These are phyloP conservation scores for Protea cynaroides DNA, from an alignment of 164 flowering plant genomes.

Conservation along the genomic window DNA sequence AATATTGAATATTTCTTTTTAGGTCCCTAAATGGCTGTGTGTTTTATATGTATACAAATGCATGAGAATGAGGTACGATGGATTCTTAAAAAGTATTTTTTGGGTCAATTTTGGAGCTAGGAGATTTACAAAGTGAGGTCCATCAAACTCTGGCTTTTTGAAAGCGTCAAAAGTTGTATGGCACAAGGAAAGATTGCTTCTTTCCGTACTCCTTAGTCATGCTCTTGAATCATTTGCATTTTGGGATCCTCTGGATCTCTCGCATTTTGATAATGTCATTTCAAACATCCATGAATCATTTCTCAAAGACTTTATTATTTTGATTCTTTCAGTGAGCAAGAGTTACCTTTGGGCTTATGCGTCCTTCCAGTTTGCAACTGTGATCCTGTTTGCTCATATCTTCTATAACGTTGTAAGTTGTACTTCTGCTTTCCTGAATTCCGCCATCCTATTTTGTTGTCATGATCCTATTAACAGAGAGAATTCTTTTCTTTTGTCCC, in stretches of 20 bases:
- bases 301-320: background rate
- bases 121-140: background rate
- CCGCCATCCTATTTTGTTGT: background rate
- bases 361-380: constrained; percentile 73
- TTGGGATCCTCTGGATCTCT: background rate
- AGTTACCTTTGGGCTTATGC: constrained; percentile 87
- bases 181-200: background rate
- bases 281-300: background rate
- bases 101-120: background rate
- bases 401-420: constrained; percentile 69
- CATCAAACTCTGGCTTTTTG: background rate
- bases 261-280: background rate
- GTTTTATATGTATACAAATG: background rate
- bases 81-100: background rate
- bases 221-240: constrained; percentile 4
- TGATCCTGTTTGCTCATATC: constrained; percentile 76
- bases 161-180: background rate
- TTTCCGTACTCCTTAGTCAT: background rate
- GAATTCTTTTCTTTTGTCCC: background rate
- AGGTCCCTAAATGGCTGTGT: too few relatives aligned
- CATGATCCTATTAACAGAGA: background rate
- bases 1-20: too few relatives aligned
- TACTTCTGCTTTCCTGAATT: constrained; percentile 2
- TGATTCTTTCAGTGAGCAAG: constrained; percentile 56
- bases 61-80: background rate